Evolutionary conservation across 495 filamentous ascomycete genomes (phyloP).

Genomic region (Hypoxylon cercidicola): DNA sequence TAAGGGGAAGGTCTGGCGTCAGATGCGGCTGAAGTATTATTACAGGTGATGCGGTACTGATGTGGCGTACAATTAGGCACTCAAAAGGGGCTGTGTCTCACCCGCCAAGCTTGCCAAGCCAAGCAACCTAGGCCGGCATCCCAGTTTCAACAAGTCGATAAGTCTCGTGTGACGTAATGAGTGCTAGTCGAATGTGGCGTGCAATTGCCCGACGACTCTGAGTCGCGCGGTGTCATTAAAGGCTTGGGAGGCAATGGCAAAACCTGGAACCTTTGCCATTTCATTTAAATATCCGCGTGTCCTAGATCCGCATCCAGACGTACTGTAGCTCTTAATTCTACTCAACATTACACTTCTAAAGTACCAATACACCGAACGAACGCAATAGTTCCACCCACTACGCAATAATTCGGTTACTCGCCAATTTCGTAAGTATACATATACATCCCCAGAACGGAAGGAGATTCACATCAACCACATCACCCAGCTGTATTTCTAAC

Average conservation of each 20-base stretch:
- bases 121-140: background rate
- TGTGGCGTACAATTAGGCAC: no score
- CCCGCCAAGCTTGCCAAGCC: constrained; percentile 19
- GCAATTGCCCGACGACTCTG: background rate
- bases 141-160: constrained; percentile 12
- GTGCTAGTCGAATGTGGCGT: background rate
- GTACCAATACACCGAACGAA: no score
- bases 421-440: constrained; percentile 1
- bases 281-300: background rate
- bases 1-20: no score
- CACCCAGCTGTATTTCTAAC: background rate
- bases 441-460: background rate
- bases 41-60: no score
- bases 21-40: no score
- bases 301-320: background rate
- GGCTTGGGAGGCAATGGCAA: background rate
- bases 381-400: background rate
- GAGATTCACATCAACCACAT: background rate
- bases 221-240: constrained; percentile 11
- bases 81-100: background rate
- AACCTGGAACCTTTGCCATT: background rate
- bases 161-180: constrained; percentile 25
- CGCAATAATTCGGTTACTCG: background rate
- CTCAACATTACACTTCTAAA: no score
- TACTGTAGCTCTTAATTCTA: no score